These are phyloP conservation scores for Austroboletus rostrupii DNA, from an alignment of 1,284 basidiomycete species.

Conservation along the genomic window DNA sequence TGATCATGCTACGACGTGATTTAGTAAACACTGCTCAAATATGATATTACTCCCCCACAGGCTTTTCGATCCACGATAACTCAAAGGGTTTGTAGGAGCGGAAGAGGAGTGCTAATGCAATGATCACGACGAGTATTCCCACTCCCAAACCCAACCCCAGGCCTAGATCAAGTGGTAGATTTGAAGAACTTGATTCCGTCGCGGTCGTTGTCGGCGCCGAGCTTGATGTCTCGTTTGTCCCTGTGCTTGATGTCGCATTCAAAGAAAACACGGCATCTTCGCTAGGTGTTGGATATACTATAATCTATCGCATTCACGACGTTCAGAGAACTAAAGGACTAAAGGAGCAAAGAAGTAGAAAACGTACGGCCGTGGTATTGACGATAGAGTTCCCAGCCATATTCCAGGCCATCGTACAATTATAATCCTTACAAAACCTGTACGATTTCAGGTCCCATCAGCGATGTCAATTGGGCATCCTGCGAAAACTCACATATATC, in stretches of 20 bases:
- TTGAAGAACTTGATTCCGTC: background rate
- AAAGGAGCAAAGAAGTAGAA: background rate
- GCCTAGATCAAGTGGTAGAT: background rate
- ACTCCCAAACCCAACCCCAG: background rate
- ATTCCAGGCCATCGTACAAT: background rate
- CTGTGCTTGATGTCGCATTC: background rate
- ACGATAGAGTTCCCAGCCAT: background rate
- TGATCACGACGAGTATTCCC: background rate
- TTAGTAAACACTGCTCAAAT: no score
- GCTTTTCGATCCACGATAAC: no score
- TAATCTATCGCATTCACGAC: background rate
- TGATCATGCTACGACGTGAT: no score
- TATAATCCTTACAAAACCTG: background rate
- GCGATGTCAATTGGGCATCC: background rate
- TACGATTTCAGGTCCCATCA: background rate
- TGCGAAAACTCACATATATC: background rate
- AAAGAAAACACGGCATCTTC: background rate
- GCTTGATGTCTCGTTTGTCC: background rate
- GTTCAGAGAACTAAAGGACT: background rate
- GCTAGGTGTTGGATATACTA: background rate
- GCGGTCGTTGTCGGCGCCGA: background rate
- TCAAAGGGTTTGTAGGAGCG: background rate
- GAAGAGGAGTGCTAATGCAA: background rate
- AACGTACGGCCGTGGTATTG: background rate
- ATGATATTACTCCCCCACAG: no score